phyloP scores from a whole-genome alignment of 2,329 filamentous ascomycete species.

The Fusarium sp. region DNA sequence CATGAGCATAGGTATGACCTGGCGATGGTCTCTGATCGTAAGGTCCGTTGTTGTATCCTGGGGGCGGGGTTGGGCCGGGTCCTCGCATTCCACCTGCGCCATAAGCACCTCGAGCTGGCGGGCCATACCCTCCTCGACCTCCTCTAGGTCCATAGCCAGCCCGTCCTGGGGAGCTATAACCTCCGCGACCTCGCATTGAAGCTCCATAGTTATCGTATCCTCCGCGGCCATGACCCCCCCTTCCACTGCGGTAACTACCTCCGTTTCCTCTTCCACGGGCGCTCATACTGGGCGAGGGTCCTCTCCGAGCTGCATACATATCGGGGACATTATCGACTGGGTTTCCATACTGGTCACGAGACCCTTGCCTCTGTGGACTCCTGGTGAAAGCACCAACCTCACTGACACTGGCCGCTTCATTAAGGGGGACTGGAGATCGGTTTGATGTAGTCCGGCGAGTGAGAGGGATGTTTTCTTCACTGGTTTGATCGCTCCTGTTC shows the following conservation, averaged over 20 bases:
- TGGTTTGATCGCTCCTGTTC: conserved; percentile 66
- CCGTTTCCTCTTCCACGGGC: conserved; percentile 63
- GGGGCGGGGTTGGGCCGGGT: conserved; percentile 50
- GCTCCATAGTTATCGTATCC: conserved; percentile 58
- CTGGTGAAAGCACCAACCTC: conserved; percentile 48
- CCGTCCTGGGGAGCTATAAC: conserved; percentile 54
- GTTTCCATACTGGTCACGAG: conserved; percentile 73
- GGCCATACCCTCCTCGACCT: conserved; percentile 48
- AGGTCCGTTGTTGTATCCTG: conserved; percentile 53
- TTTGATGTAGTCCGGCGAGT: conserved; percentile 72
- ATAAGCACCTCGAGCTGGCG: conserved; percentile 47
- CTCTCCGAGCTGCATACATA: conserved; percentile 58
- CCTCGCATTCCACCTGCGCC: conserved; percentile 44
- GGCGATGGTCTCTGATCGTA: conserved; percentile 53
- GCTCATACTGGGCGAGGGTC: conserved; percentile 58
- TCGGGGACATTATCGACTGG: conserved; percentile 55
- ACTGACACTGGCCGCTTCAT: conserved; percentile 51
- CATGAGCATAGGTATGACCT: conserved; percentile 53
- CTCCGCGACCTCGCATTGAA: conserved; percentile 53
- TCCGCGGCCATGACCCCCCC: conserved; percentile 62
- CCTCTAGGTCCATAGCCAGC: conserved; percentile 56
- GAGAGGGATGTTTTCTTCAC: conserved; percentile 76
- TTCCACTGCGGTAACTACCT: conserved; percentile 56
- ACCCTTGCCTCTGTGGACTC: conserved; percentile 52
- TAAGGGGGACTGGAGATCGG: conserved; percentile 59